A percentile compares a stretch with the other conserved stretches of the same genome.
Evolutionary conservation across 2,329 filamentous ascomycete species (phyloP).

Genomic region (Penicillium freii): DNA sequence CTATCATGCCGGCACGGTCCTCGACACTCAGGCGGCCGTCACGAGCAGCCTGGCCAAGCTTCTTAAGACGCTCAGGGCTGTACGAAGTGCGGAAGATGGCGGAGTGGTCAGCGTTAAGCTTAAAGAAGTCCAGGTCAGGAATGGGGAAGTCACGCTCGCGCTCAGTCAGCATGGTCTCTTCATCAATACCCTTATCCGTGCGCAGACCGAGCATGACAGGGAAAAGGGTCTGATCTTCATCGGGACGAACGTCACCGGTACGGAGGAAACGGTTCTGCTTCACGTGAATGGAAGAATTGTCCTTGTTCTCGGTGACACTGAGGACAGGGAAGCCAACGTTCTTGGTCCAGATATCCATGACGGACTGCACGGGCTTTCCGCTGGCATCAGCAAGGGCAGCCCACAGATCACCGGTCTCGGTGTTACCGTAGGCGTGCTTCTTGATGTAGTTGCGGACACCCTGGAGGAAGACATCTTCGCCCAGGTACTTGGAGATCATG

Average conservation of each 20-base stretch:
- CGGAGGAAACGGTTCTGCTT: constrained; percentile 95
- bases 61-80: constrained; percentile 74
- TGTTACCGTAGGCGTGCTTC: constrained; percentile 96
- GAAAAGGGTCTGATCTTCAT: constrained; percentile 84
- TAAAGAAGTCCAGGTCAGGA: constrained; percentile 83
- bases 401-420: constrained; percentile 87
- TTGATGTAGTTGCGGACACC: constrained; percentile 88
- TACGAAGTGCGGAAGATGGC: constrained; percentile 91
- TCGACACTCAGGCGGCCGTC: constrained; percentile 77
- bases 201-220: constrained; percentile 85
- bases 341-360: constrained; percentile 97
- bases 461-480: constrained; percentile 89
- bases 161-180: constrained; percentile 67
- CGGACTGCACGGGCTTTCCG: constrained; percentile 82
- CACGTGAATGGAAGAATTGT: constrained; percentile 71
- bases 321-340: constrained; percentile 92
- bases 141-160: constrained; percentile 78
- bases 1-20: constrained; percentile 91
- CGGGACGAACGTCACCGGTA: constrained; percentile 87
- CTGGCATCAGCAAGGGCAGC: constrained; percentile 81
- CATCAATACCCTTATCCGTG: constrained; percentile 78
- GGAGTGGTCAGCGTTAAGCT: constrained; percentile 92
- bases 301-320: constrained; percentile 73
- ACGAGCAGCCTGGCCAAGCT: constrained; percentile 84
- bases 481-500: constrained; percentile 95